Conservation (phyloP, 192 early-diverging fungal genomes). For the Backusella morwellensis region DNA sequence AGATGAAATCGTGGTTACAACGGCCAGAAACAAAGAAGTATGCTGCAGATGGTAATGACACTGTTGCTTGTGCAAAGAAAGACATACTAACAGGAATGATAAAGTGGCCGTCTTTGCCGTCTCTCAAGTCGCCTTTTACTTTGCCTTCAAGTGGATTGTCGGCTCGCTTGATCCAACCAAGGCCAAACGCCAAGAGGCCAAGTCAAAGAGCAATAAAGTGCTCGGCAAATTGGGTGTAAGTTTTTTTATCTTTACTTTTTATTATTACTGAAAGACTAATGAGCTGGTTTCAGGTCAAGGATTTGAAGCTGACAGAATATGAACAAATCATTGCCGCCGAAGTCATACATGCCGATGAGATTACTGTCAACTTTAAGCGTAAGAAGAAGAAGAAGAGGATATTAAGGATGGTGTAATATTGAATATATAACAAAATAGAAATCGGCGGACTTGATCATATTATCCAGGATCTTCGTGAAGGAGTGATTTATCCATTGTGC, state of each 20-base stretch:
- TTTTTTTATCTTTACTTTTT: background rate
- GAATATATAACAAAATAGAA: slow-evolving; percentile 40
- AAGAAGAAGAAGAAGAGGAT: slow-evolving; percentile 12
- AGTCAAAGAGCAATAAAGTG: slow-evolving; percentile 69
- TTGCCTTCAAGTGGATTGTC: slow-evolving; percentile 82
- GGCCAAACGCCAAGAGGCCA: slow-evolving; percentile 70
- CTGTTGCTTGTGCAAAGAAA: background rate
- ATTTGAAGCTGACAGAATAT: slow-evolving; percentile 84
- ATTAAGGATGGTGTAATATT: background rate
- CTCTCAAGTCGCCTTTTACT: slow-evolving; percentile 86
- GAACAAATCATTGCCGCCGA: slow-evolving; percentile 93
- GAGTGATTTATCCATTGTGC: slow-evolving; percentile 92
- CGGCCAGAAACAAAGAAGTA: slow-evolving; percentile 38
- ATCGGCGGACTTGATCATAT: slow-evolving; percentile 97
- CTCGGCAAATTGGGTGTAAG: slow-evolving; percentile 66
- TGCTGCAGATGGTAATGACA: slow-evolving; percentile 34
- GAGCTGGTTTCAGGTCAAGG: slow-evolving; percentile 35
- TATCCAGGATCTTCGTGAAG: slow-evolving; percentile 86
- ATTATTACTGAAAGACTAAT: background rate
- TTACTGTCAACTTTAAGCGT: slow-evolving; percentile 80
- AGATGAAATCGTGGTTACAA: slow-evolving; percentile 32
- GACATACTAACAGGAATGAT: background rate
- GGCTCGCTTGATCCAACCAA: slow-evolving; percentile 67
- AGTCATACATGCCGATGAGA: slow-evolving; percentile 91
- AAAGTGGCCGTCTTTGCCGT: slow-evolving; percentile 77